A percentile compares a stretch with the other conserved stretches of the same genome.
Evolutionary conservation across 805 yeast species (phyloP).

Genomic region (Lachancea dasiensis): DNA sequence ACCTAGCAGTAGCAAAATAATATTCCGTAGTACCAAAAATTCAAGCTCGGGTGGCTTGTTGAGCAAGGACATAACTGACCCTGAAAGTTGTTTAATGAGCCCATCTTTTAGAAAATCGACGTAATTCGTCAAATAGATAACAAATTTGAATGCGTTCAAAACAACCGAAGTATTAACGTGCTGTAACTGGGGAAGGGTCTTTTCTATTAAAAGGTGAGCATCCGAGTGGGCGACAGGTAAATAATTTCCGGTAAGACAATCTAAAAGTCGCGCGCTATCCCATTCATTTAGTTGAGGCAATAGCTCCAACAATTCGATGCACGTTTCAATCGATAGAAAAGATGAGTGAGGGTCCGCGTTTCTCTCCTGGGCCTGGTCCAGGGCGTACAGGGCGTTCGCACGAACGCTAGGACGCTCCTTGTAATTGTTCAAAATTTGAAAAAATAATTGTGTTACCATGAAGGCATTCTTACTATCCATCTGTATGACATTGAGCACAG

Average conservation of each 20-base stretch:
- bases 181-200: conserved; percentile 62
- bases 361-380: conserved; percentile 57
- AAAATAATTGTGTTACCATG: conserved; percentile 37
- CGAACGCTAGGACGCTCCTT: conserved; percentile 53
- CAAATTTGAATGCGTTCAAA: conserved; percentile 64
- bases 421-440: conserved; percentile 37
- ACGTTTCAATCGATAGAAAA: conserved; percentile 36
- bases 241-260: conserved; percentile 52
- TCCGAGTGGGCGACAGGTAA: conserved; percentile 67
- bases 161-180: conserved; percentile 81
- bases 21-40: conserved; percentile 74
- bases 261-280: conserved; percentile 64
- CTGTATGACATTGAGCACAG: conserved; percentile 63
- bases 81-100: conserved; percentile 59
- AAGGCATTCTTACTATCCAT: conserved; percentile 44
- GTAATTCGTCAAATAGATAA: conserved; percentile 69
- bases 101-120: conserved; percentile 49
- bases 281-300: conserved; percentile 49
- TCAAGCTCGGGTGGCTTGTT: conserved; percentile 79
- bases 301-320: conserved; percentile 33
- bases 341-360: conserved; percentile 25
- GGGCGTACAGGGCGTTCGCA: conserved; percentile 63
- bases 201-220: conserved; percentile 59
- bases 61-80: conserved; percentile 60
- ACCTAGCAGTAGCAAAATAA: conserved; percentile 64